Conservation (phyloP, 371 early-diverging fungal genomes). For the Mortierella sp. region DNA sequence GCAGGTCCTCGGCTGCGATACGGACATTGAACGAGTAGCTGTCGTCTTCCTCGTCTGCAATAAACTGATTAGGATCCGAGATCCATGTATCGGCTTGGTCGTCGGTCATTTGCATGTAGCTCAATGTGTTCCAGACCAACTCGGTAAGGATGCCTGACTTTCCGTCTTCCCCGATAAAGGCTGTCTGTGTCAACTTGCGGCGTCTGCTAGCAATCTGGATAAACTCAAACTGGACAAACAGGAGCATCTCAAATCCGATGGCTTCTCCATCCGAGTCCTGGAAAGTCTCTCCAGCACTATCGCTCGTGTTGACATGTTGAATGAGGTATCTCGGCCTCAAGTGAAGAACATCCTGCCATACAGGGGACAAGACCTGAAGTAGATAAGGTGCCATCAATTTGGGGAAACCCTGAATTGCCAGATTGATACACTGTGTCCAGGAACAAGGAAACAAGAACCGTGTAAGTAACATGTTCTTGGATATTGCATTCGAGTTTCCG, state of each 20-base stretch:
- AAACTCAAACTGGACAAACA: slow-evolving; percentile 80
- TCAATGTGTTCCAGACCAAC: slow-evolving; percentile 69
- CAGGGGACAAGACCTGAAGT: slow-evolving; percentile 65
- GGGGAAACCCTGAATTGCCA: slow-evolving; percentile 68
- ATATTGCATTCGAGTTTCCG: too few relatives aligned
- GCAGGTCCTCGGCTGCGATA: slow-evolving; percentile 82
- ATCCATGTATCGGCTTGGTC: slow-evolving; percentile 86
- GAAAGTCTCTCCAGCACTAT: slow-evolving; percentile 60
- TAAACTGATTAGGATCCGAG: slow-evolving; percentile 84
- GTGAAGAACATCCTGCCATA: slow-evolving; percentile 72
- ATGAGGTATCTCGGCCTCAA: slow-evolving; percentile 66
- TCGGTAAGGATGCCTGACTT: slow-evolving; percentile 67
- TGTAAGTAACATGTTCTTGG: not conserved
- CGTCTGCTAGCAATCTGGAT: slow-evolving; percentile 64
- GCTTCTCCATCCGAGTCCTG: slow-evolving; percentile 84
- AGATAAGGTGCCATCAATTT: slow-evolving; percentile 64
- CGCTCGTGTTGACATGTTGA: slow-evolving; percentile 68
- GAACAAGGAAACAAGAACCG: not conserved
- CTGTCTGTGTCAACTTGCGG: slow-evolving; percentile 61
- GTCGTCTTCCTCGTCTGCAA: slow-evolving; percentile 92
- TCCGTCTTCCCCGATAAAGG: slow-evolving; percentile 56
- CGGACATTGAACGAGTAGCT: slow-evolving; percentile 84
- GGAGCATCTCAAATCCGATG: slow-evolving; percentile 74
- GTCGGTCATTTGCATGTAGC: slow-evolving; percentile 85
- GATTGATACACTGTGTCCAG: slow-evolving; percentile 63